Conservation (phyloP, 495 filamentous ascomycete genomes). For the Alectoria sarmentosa region DNA sequence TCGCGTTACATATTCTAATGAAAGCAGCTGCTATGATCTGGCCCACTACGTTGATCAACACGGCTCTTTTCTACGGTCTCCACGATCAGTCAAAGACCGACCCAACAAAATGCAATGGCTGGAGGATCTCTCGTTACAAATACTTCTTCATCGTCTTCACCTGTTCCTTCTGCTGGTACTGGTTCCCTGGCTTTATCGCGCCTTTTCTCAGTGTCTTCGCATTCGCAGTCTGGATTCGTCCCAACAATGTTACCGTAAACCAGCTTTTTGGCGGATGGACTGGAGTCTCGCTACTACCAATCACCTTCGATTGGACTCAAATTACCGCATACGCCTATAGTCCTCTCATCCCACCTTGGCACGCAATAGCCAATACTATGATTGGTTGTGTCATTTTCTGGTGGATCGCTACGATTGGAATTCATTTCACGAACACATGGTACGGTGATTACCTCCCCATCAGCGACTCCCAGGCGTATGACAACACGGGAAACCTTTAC, state of each 20-base stretch:
- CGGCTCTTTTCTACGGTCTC: slow-evolving; percentile 61
- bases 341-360: slow-evolving; percentile 62
- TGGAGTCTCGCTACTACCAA: slow-evolving; percentile 53
- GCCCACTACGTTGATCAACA: slow-evolving; percentile 58
- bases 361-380: slow-evolving; percentile 53
- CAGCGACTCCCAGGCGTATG: slow-evolving; percentile 48
- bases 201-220: slow-evolving; percentile 43
- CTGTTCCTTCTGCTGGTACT: slow-evolving; percentile 56
- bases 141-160: slow-evolving; percentile 56
- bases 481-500: slow-evolving; percentile 48
- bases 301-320: slow-evolving; percentile 66
- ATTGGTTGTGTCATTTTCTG: slow-evolving; percentile 49
- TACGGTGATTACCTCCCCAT: slow-evolving; percentile 50
- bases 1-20: background rate
- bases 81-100: slow-evolving; percentile 57
- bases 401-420: slow-evolving; percentile 43
- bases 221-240: slow-evolving; percentile 46
- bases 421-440: slow-evolving; percentile 47
- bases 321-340: slow-evolving; percentile 58
- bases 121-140: slow-evolving; percentile 57
- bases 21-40: slow-evolving; percentile 67
- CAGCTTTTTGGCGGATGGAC: slow-evolving; percentile 56
- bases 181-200: slow-evolving; percentile 46
- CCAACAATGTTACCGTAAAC: slow-evolving; percentile 43
- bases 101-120: slow-evolving; percentile 52